Conservation (phyloP, 257 asterid species). For the Anisodus acutangulus region DNA sequence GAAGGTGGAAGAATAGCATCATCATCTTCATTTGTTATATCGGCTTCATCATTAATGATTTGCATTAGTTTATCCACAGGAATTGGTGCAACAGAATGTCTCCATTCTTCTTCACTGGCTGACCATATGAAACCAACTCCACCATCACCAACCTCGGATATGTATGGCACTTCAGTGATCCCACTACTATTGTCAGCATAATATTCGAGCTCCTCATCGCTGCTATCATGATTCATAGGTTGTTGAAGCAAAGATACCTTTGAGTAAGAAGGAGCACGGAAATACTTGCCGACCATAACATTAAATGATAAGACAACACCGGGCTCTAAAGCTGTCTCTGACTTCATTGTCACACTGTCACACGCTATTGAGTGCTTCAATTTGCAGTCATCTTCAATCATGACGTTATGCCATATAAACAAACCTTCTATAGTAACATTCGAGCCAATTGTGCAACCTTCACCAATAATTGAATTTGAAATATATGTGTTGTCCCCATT, state of each 20-base stretch:
- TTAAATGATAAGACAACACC: constrained; percentile 82
- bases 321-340: constrained; percentile 73
- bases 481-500: constrained; percentile 62
- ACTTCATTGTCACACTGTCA: constrained; percentile 76
- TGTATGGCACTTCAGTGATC: constrained; percentile 45
- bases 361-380: constrained; percentile 87
- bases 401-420: constrained; percentile 83
- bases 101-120: constrained; percentile 82
- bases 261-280: constrained; percentile 82
- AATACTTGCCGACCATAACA: constrained; percentile 71
- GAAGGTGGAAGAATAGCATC: constrained; percentile 58
- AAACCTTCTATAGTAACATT: constrained; percentile 86
- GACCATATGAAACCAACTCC: constrained; percentile 95
- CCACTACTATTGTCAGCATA: constrained; percentile 80
- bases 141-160: constrained; percentile 75
- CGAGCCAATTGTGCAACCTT: constrained; percentile 76
- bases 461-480: constrained; percentile 84
- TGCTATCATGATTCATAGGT: constrained; percentile 77
- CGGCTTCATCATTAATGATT: constrained; percentile 53
- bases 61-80: constrained; percentile 60
- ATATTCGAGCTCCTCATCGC: constrained; percentile 93
- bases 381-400: constrained; percentile 82
- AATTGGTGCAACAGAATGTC: constrained; percentile 90
- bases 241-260: constrained; percentile 81
- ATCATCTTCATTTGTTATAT: constrained; percentile 49